These are phyloP conservation scores for Epichloe festucae DNA, from an alignment of 2,329 filamentous ascomycete genomes.

Conservation along the genomic window DNA sequence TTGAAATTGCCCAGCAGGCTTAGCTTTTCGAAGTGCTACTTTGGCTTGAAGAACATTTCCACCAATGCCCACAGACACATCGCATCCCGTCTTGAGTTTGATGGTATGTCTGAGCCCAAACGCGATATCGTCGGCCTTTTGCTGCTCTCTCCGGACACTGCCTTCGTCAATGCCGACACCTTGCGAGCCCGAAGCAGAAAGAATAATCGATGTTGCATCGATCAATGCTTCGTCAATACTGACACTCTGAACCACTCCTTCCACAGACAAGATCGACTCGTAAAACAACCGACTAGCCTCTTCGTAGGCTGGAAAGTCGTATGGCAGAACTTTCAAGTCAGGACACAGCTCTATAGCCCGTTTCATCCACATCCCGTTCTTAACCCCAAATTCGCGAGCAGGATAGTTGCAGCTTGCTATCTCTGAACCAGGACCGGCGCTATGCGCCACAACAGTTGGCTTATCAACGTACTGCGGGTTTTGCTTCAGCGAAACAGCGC, in stretches of 20 bases:
- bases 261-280: slow-evolving; percentile 63
- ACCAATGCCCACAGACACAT: slow-evolving; percentile 87
- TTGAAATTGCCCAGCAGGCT: slow-evolving; percentile 86
- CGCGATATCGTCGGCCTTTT: slow-evolving; percentile 59
- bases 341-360: slow-evolving; percentile 71
- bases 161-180: slow-evolving; percentile 52
- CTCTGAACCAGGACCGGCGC: slow-evolving; percentile 73
- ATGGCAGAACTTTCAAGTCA: slow-evolving; percentile 77
- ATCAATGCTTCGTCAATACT: slow-evolving; percentile 92
- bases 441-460: slow-evolving; percentile 81
- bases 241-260: slow-evolving; percentile 83
- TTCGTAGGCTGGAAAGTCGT: slow-evolving; percentile 92
- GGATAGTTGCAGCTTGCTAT: slow-evolving; percentile 97
- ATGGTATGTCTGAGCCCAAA: slow-evolving; percentile 53
- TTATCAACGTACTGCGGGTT: slow-evolving; percentile 63
- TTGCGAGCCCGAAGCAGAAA: slow-evolving; percentile 51
- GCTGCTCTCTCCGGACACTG: slow-evolving; percentile 64
- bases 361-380: slow-evolving; percentile 99
- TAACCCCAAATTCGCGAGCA: slow-evolving; percentile 73
- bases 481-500: slow-evolving; percentile 72
- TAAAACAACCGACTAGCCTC: slow-evolving; percentile 84
- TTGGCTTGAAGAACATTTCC: slow-evolving; percentile 85
- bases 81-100: slow-evolving; percentile 64
- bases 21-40: slow-evolving; percentile 78
- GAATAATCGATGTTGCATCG: slow-evolving; percentile 62